Evolutionary conservation across 371 early-diverging fungal species (phyloP), one percentile per base, ranked within the genome.

Genomic region (Rhizopus delemar): DNA sequence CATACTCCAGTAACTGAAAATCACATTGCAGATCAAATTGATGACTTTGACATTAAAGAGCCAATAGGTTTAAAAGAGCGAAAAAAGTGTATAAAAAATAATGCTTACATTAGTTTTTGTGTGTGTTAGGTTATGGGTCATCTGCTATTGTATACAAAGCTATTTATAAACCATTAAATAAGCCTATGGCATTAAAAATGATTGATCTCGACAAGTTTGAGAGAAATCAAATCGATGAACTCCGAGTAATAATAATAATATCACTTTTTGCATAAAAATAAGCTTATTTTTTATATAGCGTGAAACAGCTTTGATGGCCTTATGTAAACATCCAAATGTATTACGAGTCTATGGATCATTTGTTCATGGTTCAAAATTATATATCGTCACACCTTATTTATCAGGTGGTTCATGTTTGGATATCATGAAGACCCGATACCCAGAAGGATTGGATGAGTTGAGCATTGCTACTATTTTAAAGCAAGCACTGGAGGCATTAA

Each of bases 181-280:
- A 76, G 62, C 65, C 72, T 22, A 90, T 92, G 35, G 90, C 89
- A 15, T 77, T 91, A 46, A 93, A 93, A 68, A 83, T 89, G 61
- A 92, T 93, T 66, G 92, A 93, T 62, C 71, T 93, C 66, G 93
- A 93, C 70, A 81, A 83, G 84, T 93, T 93, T 80, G 92, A 91
- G 66, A 69, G 93, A 32, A 90, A 90, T 68, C 93, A 93, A 70
- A 93, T 93, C 58, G 93, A 92, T 64, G 92, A 92, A 71, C 84
- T 93, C 41, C 71, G 94, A 68, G 87, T 90, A 77, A 67, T 50
- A 13, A 31, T 16, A 34, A 8, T 35, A 12, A 34, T 33, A 7
- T 29, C 15, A n/a, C 8, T 35, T 64, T 57, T 45, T 57, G 51
- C 51, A 41, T 11, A 32, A 31, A 15, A n/a, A 36, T 5, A 43